Percentiles rank a stretch among this genome's conserved stretches.
phyloP scores from a whole-genome alignment of 768 basidiomycete genomes.

The Tylopilus subfusipes region DNA sequence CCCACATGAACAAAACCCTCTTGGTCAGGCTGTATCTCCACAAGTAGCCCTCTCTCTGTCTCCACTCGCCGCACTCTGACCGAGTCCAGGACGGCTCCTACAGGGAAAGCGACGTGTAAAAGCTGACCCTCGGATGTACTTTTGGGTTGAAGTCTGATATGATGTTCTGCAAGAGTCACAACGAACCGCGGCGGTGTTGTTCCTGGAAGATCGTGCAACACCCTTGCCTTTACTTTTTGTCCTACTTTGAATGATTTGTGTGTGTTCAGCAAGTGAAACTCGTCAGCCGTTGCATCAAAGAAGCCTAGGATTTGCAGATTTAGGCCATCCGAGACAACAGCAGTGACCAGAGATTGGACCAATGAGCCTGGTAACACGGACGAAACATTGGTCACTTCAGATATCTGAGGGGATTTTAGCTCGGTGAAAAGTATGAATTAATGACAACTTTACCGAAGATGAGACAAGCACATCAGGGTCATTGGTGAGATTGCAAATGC shows the following conservation, averaged over 20 bases:
- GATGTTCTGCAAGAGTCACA: constrained; percentile 71
- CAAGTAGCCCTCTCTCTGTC: constrained; percentile 75
- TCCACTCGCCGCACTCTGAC: constrained; percentile 76
- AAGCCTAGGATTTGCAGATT: constrained; percentile 88
- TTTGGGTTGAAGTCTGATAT: constrained; percentile 53
- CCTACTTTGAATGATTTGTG: constrained; percentile 55
- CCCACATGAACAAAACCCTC: constrained; percentile 88
- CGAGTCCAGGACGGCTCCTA: constrained; percentile 69
- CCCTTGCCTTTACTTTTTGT: constrained; percentile 76
- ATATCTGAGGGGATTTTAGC: constrained; percentile 42
- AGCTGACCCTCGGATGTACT: constrained; percentile 24
- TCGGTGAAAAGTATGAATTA: not conserved
- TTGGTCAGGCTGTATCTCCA: constrained; percentile 58
- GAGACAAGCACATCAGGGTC: constrained; percentile 47
- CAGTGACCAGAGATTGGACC: constrained; percentile 79
- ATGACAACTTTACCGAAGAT: constrained; percentile 47
- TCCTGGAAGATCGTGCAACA: constrained; percentile 74
- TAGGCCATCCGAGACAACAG: constrained; percentile 66
- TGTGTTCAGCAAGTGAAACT: constrained; percentile 59
- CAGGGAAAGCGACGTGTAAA: constrained; percentile 59
- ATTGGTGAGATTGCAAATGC: constrained; percentile 68
- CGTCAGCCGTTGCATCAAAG: constrained; percentile 87
- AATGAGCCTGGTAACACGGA: constrained; percentile 86
- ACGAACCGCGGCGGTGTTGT: constrained; percentile 78
- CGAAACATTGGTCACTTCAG: constrained; percentile 72